phyloP scores from a whole-genome alignment of 1,284 basidiomycete species.

The Tylopilus sp. region DNA sequence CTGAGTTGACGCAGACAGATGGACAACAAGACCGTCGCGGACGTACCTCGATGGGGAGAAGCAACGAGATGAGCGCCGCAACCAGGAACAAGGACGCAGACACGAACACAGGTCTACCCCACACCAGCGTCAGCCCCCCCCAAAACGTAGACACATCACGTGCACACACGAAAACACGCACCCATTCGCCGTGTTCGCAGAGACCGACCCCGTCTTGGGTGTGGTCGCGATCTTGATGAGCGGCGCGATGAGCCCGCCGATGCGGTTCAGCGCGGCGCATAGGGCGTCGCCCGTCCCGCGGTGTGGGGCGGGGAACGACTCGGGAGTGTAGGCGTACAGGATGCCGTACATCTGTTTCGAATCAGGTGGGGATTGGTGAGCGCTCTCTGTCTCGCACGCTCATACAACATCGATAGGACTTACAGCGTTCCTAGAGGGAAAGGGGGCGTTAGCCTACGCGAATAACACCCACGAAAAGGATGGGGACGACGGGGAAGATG shows the following conservation, averaged over 20 bases:
- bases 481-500: background rate
- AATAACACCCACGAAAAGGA: too few species aligned
- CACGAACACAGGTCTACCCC: conserved; percentile 53
- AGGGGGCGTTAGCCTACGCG: conserved; percentile 16
- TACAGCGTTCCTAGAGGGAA: conserved; percentile 34
- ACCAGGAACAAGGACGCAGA: conserved; percentile 55
- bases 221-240: conserved; percentile 52
- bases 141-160: too few species aligned
- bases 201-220: conserved; percentile 27
- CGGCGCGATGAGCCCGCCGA: conserved; percentile 56
- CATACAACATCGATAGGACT: conserved; percentile 3
- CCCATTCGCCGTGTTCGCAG: conserved; percentile 42
- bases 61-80: conserved; percentile 45
- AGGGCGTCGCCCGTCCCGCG: conserved; percentile 66
- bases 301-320: conserved; percentile 64
- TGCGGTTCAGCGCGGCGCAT: conserved; percentile 51
- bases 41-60: conserved; percentile 58
- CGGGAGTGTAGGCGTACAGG: conserved; percentile 61
- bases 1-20: background rate
- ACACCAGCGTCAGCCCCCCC: background rate
- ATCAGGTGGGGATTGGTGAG: background rate
- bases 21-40: background rate
- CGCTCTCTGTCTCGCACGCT: background rate
- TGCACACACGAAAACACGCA: too few species aligned
- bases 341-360: conserved; percentile 56